Base-by-base conservation (phyloP, 2,329 filamentous ascomycete species). In the Cadophora gregata region DNA sequence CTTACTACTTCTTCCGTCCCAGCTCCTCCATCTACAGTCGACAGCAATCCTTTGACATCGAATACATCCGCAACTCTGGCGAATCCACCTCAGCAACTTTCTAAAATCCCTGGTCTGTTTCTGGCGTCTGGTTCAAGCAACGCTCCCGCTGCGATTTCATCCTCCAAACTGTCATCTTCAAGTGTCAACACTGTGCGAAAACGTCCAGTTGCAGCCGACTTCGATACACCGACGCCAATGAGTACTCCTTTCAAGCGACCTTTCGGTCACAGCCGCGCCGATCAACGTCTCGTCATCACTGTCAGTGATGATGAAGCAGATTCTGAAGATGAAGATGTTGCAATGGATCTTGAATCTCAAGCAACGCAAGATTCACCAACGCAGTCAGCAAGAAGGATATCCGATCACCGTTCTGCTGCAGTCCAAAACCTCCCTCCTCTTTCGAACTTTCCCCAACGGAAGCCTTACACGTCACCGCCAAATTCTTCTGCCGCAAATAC, bases 281-380 rank as follows among this genome's bases (percentile, higher is more conserved):
- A 89, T 27, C 83, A 88, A 59, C 85, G 85, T 2, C 85, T 97
- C 62, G 86, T 97, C 47, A 97, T 97, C 71, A 88, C 96, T 70
- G 90, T 96, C 47, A 97, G 93, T 75, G 94, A 97, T 31, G 87
- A 90, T 70, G 88, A 90, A 66, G 81, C 76, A 31, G 86, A 83
- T 27, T 83, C 81, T 7, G 84, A 85, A 45, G 85, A 88, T 59
- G 86, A 88, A 64, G 86, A 89, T 70, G 83, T 88, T 56, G 88
- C 88, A 65, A 91, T 90, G 87, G 89, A 91, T 38, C 82, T 90
- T 27, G 79, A 81, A 38, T 79, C 80, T 62, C 87, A 87, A 29
- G 71, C 87, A 84, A 56, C 83, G 82, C 75, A 77, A 55, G 74
- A 76, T n/a, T 78, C 76, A 53, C 73, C 75, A 14, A 31, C 62